Conservation (phyloP, 2,329 filamentous ascomycete species). For the Pyrenochaeta sp. region DNA sequence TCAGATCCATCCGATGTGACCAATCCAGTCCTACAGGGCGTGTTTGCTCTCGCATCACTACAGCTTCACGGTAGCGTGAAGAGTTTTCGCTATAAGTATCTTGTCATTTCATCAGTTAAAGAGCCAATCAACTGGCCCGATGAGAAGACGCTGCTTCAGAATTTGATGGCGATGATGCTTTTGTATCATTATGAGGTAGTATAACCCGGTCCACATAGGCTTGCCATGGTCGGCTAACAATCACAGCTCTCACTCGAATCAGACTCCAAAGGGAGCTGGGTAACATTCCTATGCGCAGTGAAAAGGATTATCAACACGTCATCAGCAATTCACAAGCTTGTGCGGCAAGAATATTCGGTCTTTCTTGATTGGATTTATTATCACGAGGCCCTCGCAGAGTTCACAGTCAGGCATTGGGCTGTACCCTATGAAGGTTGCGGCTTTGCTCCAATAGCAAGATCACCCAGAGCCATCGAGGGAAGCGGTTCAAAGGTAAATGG, state of each 20-base stretch:
- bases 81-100: slow-evolving; percentile 20
- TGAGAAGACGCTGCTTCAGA: slow-evolving; percentile 18
- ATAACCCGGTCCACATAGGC: too few species aligned
- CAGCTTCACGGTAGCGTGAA: slow-evolving; percentile 17
- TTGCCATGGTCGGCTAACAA: too few species aligned
- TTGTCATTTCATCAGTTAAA: slow-evolving; percentile 10
- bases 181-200: slow-evolving; percentile 22
- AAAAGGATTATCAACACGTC: slow-evolving; percentile 22
- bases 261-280: slow-evolving; percentile 13
- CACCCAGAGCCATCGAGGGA: slow-evolving; percentile 6
- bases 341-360: slow-evolving; percentile 17
- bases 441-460: slow-evolving; percentile 16
- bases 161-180: slow-evolving; percentile 18
- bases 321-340: slow-evolving; percentile 15
- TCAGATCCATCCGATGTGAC: slow-evolving; percentile 13
- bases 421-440: slow-evolving; percentile 19
- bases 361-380: slow-evolving; percentile 24
- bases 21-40: slow-evolving; percentile 20
- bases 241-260: slow-evolving; percentile 16
- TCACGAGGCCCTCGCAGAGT: slow-evolving; percentile 18
- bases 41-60: slow-evolving; percentile 20
- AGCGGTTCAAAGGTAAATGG: too few species aligned
- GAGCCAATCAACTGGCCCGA: slow-evolving; percentile 12
- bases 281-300: slow-evolving; percentile 17
- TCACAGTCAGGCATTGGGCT: slow-evolving; percentile 20